These are phyloP conservation scores for Penicillium corylophilum DNA, from an alignment of 2,329 filamentous ascomycete species.

Conservation along the genomic window DNA sequence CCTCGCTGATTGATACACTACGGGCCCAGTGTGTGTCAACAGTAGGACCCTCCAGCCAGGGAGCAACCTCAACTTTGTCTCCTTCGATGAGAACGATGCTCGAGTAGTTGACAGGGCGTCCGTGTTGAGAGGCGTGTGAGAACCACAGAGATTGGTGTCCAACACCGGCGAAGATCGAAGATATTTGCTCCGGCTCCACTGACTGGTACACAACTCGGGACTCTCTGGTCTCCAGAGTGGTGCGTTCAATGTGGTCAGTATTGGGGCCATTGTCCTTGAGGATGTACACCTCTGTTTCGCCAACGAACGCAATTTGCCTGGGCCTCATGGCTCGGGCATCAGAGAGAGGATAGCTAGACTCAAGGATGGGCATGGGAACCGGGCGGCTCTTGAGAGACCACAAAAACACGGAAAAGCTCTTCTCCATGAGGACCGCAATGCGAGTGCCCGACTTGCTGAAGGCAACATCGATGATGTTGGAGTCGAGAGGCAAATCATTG, in stretches of 20 bases:
- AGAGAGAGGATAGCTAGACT: conserved; percentile 39
- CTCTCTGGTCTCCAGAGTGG: conserved; percentile 34
- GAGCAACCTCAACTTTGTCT: conserved; percentile 17
- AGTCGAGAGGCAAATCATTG: conserved; percentile 65
- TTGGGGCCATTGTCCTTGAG: conserved; percentile 38
- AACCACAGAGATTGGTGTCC: conserved; percentile 40
- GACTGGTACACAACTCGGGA: conserved; percentile 32
- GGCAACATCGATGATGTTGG: conserved; percentile 70
- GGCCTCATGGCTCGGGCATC: conserved; percentile 30
- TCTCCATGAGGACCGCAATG: conserved; percentile 70
- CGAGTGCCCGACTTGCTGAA: conserved; percentile 64
- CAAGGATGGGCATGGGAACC: conserved; percentile 38
- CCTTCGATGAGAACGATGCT: conserved; percentile 22
- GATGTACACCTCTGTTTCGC: conserved; percentile 44
- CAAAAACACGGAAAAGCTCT: conserved; percentile 66
- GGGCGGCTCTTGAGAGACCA: conserved; percentile 59
- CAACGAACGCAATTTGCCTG: conserved; percentile 50
- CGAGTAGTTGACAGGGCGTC: conserved; percentile 32
- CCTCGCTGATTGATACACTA: conserved; percentile 36
- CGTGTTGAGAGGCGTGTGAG: conserved; percentile 28
- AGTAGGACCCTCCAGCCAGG: conserved; percentile 34
- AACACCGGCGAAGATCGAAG: conserved; percentile 39
- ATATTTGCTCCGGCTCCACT: conserved; percentile 33
- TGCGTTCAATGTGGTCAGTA: conserved; percentile 32
- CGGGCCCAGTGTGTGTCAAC: conserved; percentile 42